Evolutionary conservation across 306 rosid genomes (phyloP).

Genomic region (Lupinus albus): DNA sequence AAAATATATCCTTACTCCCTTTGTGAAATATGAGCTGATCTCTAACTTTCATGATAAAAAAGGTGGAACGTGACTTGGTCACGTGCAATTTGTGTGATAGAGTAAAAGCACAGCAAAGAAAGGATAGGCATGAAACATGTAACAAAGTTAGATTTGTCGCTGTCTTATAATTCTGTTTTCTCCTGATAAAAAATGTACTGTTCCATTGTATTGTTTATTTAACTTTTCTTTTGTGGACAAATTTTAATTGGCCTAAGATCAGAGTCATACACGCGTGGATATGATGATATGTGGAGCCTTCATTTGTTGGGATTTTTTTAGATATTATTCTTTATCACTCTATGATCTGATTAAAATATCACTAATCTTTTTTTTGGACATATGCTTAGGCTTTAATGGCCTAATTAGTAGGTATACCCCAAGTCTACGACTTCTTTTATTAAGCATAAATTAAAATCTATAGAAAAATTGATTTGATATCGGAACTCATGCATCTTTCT

Average conservation of each 20-base stretch:
- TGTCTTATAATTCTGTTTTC: constrained; percentile 1
- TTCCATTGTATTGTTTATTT: constrained; percentile 3
- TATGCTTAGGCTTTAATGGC: constrained; percentile 44
- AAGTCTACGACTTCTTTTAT: not conserved
- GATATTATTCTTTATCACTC: constrained; percentile 15
- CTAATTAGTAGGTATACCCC: constrained; percentile 38
- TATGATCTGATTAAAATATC: not conserved
- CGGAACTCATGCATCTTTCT: constrained; percentile 18
- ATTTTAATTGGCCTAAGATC: constrained; percentile 34
- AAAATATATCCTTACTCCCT: no score
- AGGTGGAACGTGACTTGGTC: constrained; percentile 32
- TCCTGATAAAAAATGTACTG: not conserved
- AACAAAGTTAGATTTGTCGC: not conserved
- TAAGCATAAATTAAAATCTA: constrained; percentile 15
- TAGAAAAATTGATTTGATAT: constrained; percentile 29
- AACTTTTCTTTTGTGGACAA: not conserved
- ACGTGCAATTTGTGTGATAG: constrained; percentile 41
- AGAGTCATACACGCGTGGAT: constrained; percentile 12
- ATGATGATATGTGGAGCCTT: constrained; percentile 15
- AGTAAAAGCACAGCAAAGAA: not conserved
- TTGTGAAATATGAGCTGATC: constrained; percentile 52
- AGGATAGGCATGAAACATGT: constrained; percentile 24
- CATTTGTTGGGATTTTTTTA: constrained; percentile 6
- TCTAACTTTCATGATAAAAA: constrained; percentile 48
- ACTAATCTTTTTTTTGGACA: constrained; percentile 23